Conservation (phyloP, 495 filamentous ascomycete species). For the Hamigera avellanea region DNA sequence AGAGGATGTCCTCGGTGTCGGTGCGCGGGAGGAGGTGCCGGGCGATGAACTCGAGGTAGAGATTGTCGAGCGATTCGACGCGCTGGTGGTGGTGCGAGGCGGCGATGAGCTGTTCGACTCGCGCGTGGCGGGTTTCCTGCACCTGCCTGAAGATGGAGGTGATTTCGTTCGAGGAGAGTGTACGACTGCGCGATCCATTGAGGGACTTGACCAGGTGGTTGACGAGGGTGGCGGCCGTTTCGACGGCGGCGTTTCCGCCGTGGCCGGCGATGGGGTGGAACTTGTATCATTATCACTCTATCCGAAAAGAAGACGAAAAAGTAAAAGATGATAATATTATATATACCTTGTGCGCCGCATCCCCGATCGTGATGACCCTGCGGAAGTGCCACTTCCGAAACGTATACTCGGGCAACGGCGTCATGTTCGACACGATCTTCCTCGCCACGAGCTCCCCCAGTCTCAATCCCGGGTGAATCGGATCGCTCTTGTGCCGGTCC, state of each 20-base stretch:
- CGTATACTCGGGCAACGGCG: slow-evolving; percentile 11
- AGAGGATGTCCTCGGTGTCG: slow-evolving; percentile 1
- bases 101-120: slow-evolving; percentile 5
- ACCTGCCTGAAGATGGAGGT: slow-evolving; percentile 5
- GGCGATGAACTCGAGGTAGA: slow-evolving; percentile 5
- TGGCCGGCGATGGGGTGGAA: slow-evolving; percentile 11
- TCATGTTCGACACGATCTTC: slow-evolving; percentile 7
- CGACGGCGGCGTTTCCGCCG: slow-evolving; percentile 29
- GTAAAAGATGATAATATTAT: too few relatives aligned
- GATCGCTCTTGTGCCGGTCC: slow-evolving; percentile 15
- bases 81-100: slow-evolving; percentile 8
- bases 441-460: slow-evolving; percentile 9
- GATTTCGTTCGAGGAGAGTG: slow-evolving; percentile 5
- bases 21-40: too few relatives aligned
- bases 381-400: slow-evolving; percentile 15
- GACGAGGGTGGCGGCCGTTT: slow-evolving; percentile 24
- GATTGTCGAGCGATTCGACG: slow-evolving; percentile 10
- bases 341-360: slow-evolving; percentile 16
- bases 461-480: slow-evolving; percentile 12
- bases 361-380: slow-evolving; percentile 14
- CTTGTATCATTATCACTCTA: neutral
- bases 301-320: neutral
- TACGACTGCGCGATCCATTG: neutral
- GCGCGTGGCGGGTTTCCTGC: slow-evolving; percentile 7
- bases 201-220: slow-evolving; percentile 13